Base-by-base conservation (phyloP, 108 stramenopile species). In the Cyclotella sp. region DNA sequence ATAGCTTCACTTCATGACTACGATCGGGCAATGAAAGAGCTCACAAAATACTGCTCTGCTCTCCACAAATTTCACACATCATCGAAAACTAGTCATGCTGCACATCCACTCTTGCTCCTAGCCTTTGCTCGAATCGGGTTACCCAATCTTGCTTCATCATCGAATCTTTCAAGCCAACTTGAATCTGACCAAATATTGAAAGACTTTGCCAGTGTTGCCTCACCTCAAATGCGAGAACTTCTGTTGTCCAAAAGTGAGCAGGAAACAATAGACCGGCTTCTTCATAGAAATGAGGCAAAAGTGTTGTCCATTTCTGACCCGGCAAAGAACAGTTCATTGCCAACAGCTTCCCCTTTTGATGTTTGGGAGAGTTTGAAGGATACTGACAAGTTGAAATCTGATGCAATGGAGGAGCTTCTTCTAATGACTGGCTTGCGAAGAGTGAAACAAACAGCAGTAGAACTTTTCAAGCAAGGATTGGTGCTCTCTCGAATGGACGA, bases 401-500 rank as follows among this genome's bases (percentile, higher is more conserved):
- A 75, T 34, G 78, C 78, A 21, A 84, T 74, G 76, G 83, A 84
- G 24, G 69, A 63, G 51, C 78, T 84, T 45, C 63, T 84, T 18
- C 54, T 39, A 18, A 65, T 84, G 65, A 84, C 67, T 52, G 83
- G 83, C 41, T 60, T 84, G 42, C 73, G 39, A 27, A 82, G 60
- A 54, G 81, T 82, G 19, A 82, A 78, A 71, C 61, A 79, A 64
- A 68, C 44, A 57, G 80, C 70, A 19, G 40, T 79, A 13, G 60
- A 53, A 18, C 42, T 82, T 10, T 81, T 64, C 51, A 79, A 78
- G 53, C 41, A 44, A 54, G 81, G 62, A 30, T 28, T 86, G 51
- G 55, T 64, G 29, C 27, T 73, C 16, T 55, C 19, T 7, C n/a
- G 51, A 47, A 66, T 84, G 74, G 75, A 80, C 46, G 41, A 44